phyloP scores from a whole-genome alignment of 768 basidiomycete species.

The Mycena belliarum region DNA sequence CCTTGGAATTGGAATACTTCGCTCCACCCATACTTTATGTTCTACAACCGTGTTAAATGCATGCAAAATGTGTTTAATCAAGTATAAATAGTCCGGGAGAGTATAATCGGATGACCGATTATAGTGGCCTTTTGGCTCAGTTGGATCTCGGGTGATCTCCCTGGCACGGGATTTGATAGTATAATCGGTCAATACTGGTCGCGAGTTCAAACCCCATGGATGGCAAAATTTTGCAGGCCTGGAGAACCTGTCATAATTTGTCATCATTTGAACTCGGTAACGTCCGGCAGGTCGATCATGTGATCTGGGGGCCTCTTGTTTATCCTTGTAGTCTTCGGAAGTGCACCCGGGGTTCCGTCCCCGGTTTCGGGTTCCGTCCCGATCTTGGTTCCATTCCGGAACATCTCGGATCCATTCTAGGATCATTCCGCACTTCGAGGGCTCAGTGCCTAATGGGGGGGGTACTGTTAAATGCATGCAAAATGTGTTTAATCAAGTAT shows the following conservation, averaged over 20 bases:
- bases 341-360: background rate
- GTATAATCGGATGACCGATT: no score
- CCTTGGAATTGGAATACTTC: no score
- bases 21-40: no score
- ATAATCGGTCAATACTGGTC: background rate
- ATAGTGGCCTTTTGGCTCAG: no score
- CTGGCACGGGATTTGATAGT: no score
- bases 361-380: background rate
- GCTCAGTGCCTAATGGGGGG: conserved; percentile 6
- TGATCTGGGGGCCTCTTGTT: background rate
- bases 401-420: background rate
- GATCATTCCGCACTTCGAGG: conserved; percentile 4
- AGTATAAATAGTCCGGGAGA: no score
- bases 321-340: background rate
- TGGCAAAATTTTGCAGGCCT: background rate
- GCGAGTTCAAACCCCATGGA: background rate
- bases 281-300: no score
- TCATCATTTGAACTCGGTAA: conserved; percentile 1
- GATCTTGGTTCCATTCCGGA: background rate
- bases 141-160: no score
- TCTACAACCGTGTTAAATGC: no score
- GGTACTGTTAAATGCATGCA: conserved; percentile 4
- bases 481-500: no score
- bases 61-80: no score
- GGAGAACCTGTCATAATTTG: background rate